A percentile compares a stretch with the other conserved stretches of the same genome.
Evolutionary conservation across 257 asterid species (phyloP).

Genomic region (Nicotiana benthamiana): DNA sequence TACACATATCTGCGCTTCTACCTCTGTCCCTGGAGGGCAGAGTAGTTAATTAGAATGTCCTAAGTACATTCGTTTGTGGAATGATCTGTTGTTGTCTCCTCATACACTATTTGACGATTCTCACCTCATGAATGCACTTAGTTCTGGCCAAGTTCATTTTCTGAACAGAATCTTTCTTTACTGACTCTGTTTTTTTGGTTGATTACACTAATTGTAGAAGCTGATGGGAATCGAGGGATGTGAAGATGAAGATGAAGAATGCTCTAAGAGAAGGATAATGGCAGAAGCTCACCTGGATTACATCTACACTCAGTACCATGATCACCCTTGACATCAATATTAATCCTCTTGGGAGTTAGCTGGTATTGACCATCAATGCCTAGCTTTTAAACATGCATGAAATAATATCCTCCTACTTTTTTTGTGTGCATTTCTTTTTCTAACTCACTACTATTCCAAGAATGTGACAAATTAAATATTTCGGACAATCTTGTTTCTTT

Average conservation of each 20-base stretch:
- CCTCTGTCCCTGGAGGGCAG: no score
- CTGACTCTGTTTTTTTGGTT: neutral
- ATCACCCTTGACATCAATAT: constrained; percentile 23
- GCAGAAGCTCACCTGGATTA: constrained; percentile 72
- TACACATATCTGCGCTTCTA: no score
- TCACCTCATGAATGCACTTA: no score
- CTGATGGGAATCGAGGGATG: constrained; percentile 30
- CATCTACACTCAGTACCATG: constrained; percentile 62
- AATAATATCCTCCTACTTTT: neutral
- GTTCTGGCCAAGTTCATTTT: no score
- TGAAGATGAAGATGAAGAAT: constrained; percentile 34
- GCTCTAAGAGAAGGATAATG: constrained; percentile 49
- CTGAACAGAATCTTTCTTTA: no score
- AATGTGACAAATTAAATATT: no score
- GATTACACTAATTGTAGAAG: constrained; percentile 4
- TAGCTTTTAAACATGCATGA: neutral
- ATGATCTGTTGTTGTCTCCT: no score
- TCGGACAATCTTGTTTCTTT: no score
- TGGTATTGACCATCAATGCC: neutral
- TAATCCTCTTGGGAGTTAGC: neutral
- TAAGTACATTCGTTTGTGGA: no score
- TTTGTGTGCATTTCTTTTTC: neutral
- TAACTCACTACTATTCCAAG: neutral
- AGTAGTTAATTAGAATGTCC: no score
- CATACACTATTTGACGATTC: no score